Evolutionary conservation across 23 red algal species (phyloP).

Genomic region (Gracilaria gracilis): DNA sequence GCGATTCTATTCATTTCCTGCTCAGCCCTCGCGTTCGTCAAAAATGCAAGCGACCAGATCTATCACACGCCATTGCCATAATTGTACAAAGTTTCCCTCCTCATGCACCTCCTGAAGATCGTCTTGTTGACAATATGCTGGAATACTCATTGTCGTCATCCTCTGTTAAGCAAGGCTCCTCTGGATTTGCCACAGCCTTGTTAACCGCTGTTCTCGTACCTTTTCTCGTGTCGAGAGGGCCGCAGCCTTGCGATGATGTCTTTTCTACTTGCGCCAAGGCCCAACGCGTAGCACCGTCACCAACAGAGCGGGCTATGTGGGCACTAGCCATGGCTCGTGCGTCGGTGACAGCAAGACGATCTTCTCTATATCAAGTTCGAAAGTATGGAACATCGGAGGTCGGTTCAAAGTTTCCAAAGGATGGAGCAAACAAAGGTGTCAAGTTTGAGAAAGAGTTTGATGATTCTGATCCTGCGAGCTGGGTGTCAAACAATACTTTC

Average conservation of each 20-base stretch:
- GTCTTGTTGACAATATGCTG: slow-evolving; percentile 63
- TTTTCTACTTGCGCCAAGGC: slow-evolving; percentile 35
- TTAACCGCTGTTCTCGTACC: slow-evolving; percentile 43
- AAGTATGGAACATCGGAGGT: slow-evolving; percentile 57
- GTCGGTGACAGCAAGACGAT: slow-evolving; percentile 50
- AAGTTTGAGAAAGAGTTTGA: slow-evolving; percentile 29
- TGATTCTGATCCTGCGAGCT: slow-evolving; percentile 18
- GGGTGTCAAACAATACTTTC: slow-evolving; percentile 63
- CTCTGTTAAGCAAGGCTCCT: slow-evolving; percentile 42
- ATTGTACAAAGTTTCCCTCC: slow-evolving; percentile 57
- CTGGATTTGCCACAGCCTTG: slow-evolving; percentile 51
- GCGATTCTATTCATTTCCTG: slow-evolving; percentile 59
- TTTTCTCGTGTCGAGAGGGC: slow-evolving; percentile 52
- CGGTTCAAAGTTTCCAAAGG: slow-evolving; percentile 57
- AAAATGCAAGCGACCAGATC: slow-evolving; percentile 56
- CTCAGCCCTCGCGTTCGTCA: slow-evolving; percentile 47
- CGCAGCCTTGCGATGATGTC: slow-evolving; percentile 48
- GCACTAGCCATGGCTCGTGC: slow-evolving; percentile 49
- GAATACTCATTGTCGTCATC: slow-evolving; percentile 49
- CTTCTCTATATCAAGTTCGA: slow-evolving; percentile 47
- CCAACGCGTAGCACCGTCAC: slow-evolving; percentile 36
- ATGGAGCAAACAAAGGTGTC: neutral
- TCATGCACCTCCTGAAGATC: slow-evolving; percentile 72
- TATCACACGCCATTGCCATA: slow-evolving; percentile 55
- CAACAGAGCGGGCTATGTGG: slow-evolving; percentile 74